Evolutionary conservation across 148 eudicot species (phyloP).

Genomic region (Rhododendron ferrugineum): DNA sequence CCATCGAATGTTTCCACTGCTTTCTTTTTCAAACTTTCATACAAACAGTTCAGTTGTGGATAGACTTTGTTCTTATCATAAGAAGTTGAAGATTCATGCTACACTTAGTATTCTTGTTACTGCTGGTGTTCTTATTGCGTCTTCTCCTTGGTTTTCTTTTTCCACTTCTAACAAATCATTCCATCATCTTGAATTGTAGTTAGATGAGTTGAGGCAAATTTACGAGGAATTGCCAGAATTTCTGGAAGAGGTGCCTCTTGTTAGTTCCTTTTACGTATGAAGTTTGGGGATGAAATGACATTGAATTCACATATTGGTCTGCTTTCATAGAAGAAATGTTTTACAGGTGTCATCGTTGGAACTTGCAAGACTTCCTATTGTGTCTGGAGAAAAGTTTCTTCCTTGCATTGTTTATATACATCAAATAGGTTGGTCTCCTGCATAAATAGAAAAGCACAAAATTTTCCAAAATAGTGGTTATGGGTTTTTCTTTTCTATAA

Average conservation of each 20-base stretch:
- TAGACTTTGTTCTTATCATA: neutral
- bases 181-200: constrained; percentile 30
- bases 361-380: constrained; percentile 75
- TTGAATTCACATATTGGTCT: neutral
- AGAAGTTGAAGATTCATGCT: neutral
- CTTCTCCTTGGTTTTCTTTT: neutral
- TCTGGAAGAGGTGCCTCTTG: constrained; percentile 66
- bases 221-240: constrained; percentile 93
- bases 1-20: neutral
- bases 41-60: neutral
- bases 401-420: constrained; percentile 73
- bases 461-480: neutral
- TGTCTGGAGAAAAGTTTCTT: constrained; percentile 39
- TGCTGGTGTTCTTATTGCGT: neutral
- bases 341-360: constrained; percentile 79
- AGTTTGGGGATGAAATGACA: neutral
- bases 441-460: neutral
- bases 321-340: constrained; percentile 10
- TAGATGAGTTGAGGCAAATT: constrained; percentile 96
- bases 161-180: constrained; percentile 9
- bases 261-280: constrained; percentile 7
- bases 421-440: constrained; percentile 69
- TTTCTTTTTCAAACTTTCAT: neutral
- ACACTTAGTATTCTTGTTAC: neutral
- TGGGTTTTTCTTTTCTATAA: too few species aligned